Base-by-base conservation (phyloP, 2,329 filamentous ascomycete genomes). In the Parastagonospora avenae region DNA sequence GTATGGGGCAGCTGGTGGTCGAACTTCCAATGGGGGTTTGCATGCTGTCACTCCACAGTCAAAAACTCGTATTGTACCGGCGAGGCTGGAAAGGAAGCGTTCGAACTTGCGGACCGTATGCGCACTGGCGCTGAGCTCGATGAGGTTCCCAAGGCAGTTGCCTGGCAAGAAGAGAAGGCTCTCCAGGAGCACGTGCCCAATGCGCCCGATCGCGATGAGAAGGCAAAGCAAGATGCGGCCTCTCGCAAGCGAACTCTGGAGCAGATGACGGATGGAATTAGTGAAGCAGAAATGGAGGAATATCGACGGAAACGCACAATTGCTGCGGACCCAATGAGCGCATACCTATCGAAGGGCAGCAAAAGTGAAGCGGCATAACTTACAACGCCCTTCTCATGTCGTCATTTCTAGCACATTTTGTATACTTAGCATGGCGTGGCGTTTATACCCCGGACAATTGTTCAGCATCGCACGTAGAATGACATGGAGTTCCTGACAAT, bases 1-100 rank as follows among this genome's bases (percentile, higher is more conserved):
- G 88, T 96, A 2, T 99, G 92, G 90, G 94, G 94, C 42, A 96
- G 92, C 67, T 99, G 94, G 94, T 99, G 94, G 94, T 85, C 86
- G 46, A 87, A 91, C 68, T 97, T 97, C 77, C 84, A 88, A 74
- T 99, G 94, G 94, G 94, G 94, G 1, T 99, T 96, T 74, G 84
- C 90, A 16, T 99, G 94, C 74, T 99, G 94, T 78, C 92, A 95
- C 72, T 96, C 92, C 0, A 88, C 86, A 16, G 85, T 96, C 56
- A 97, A 96, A 77, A 97, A 99, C 75, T 96, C 92, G 67, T 99
- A 97, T 68, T 99, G 94, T 74, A 97, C 93, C 0, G 94, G 94
- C 24, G 91, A 94, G 54, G 90, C 90, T 51, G 94, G 94, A 31
- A 95, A 86, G 72, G 78, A 77, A 54, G 92, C 91, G 1, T 92